Base-by-base conservation (phyloP, 192 early-diverging fungal genomes). In the Obelidium mucronatum region DNA sequence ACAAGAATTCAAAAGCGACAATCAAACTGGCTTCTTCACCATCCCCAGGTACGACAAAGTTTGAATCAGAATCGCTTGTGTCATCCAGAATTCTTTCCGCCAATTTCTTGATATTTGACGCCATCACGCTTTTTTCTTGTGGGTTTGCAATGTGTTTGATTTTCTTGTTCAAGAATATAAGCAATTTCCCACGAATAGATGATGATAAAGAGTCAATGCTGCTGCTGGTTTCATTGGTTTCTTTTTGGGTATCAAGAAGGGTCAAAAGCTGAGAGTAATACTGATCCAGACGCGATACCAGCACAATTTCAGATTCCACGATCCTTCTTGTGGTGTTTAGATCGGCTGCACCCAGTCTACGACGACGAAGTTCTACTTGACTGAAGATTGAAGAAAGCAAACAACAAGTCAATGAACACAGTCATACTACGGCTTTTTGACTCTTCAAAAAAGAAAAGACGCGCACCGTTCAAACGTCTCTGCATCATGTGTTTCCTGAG, bases 301-400 rank as follows among this genome's bases (percentile, higher is more conserved):
- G 33, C 6, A 86, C 36, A 26, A 95, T 83, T 56, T 97, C 94
- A 0, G 74, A 78, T 61, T 89, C 85, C 0, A 95, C 92, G 39
- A 89, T 83, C 0, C 78, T 72, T 26, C 85, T 81, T 30, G 96
- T 83, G 28, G 83, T 83, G 17, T 80, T 77, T 1, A 87, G 74
- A 1, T 93, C 85, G 4, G 90, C 91, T 0, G 93, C 91, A 22
- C 87, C 88, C 19, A 96, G 77, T 39, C 94, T 76, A 13, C 88
- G 86, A 5, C 90, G 88, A 31, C 94, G 88, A 34, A 87, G 77
- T 44, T 84, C 85, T 17, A 94, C 78, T 59, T 93, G 91, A 4
- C n/a, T n/a, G n/a, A n/a, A n/a, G n/a, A n/a, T n/a, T n/a, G n/a
- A n/a, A n/a, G n/a, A n/a, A n/a, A n/a, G n/a, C n/a, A n/a, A n/a